Base-by-base conservation (phyloP, 305 asterid genomes). In the Plantago lanceolata region DNA sequence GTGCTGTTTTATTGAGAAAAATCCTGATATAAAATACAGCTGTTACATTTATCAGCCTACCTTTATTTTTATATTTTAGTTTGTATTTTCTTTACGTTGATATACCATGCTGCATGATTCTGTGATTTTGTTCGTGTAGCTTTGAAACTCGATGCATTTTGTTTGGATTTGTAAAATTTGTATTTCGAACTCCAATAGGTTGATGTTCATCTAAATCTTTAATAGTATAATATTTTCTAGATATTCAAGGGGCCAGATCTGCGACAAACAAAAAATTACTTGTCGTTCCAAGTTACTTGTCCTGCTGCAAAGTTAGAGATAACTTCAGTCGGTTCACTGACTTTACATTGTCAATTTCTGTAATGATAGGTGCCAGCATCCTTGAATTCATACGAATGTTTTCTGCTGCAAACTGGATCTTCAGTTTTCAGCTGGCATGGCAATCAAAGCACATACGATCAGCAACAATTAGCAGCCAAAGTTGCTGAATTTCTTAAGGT, bases 401-500 rank as follows among this genome's bases (percentile, higher is more conserved):
- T 84, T 79, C 84, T 89, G 71, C 92, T 87, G 63, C 97, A 89
- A 84, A 73, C 90, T 71, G 94, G 89, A 62, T 76, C 96, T 26
- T 73, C 97, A 43, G 54, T 80, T 67, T 87, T 87, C 80, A 76
- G 76, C 69, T 93, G 99, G 99, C 84, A 80, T 53, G 99, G 99
- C 55, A 84, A 71, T 73, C 90, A 85, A 72, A 87, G 97, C 75
- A 73, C 86, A 59, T 75, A 73, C 33, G 97, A 89, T 78, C 96
- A 93, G 86, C 96, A 93, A 71, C 90, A 87, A 64, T 75, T 89
- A 71, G 87, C 84, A 13, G 80, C 85, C 72, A 85, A 75, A 67
- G 77, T 85, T 76, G 95, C 96, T 4, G 98, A 93, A 63, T 82
- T 81, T 84, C 79, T 93, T 68, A 93, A 87, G 94, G 97, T 85